Base-by-base conservation (phyloP, 306 rosid genomes). In the Fagus sylvatica region DNA sequence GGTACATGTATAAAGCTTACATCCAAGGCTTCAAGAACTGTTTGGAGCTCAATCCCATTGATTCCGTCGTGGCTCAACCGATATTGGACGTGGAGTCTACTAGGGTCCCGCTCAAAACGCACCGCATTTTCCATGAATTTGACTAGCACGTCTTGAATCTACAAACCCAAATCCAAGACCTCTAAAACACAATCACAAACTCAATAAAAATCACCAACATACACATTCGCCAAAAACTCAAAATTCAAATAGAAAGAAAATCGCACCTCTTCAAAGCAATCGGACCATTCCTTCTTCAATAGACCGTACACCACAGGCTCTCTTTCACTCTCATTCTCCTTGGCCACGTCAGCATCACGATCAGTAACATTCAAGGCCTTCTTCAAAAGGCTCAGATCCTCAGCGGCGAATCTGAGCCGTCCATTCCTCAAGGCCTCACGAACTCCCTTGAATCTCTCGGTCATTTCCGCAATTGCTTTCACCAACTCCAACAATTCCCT, bases 91-190 rank as follows among this genome's bases (percentile, higher is more conserved):
- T 72, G 86, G 76, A 92, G 81, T 74, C 40, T 82, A 82, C 82
- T 83, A 37, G 87, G 81, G 72, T 82, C 87, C 68, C 65, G 84
- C 59, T 95, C 93, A 78, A 88, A 95, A 65, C 80, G 87, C 77
- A 95, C 97, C 62, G 98, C 93, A 79, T 86, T 87, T 78, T 84
- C 91, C 87, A 95, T 80, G 78, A 84, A 75, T 87, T 88, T 92
- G 84, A 92, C 75, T 1, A 95, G 97, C 86, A 85, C 79, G 75
- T 84, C 97, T 92, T 95, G 98, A 88, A 92, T 91, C 98, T 95
- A 91, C 91, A 92, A 87, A 94, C 90, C 91, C 89, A 94, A 91
- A 88, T 78, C 87, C 90, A 88, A 91, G 88, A 85, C 95, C 90
- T 92, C 92, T 91, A 89, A 92, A 91, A 81, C 74, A 77, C 74